Evolutionary conservation across 768 basidiomycete species (phyloP), one percentile per base, ranked within the genome.

Genomic region (Amanita molliuscula): DNA sequence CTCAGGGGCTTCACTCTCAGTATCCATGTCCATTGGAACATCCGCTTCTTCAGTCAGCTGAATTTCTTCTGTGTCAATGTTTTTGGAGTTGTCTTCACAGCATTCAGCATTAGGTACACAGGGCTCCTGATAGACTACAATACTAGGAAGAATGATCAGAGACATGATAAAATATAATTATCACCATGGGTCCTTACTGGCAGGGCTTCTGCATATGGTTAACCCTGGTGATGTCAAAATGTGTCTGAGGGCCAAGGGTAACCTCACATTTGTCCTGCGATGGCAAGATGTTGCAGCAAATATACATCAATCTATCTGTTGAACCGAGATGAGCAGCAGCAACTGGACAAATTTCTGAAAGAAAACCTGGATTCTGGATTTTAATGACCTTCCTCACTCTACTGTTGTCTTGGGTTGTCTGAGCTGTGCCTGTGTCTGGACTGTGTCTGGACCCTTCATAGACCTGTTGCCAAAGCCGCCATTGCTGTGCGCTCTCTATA

Each of bases 191-290:
- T 23, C 13, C 49, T 50, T 40, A 50, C 49, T 44, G 33, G 33
- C 49, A 43, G 20, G 49, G 49, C 23, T 18, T 50, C 20, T 43
- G 9, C 42, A 44, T 43, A n/a, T 21, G 49, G n/a, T 16, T 25
- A 43, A 44, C 33, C 34, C 49, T 50, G 37, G 28, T 16, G 5
- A 50, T 18, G 11, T 50, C 49, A 35, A 50, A 50, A 9, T 42
- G 49, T 23, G 41, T 25, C 31, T 50, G 20, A 20, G 40, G 49
- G 0, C 49, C 42, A 6, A 50, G 31, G 4, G 18, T 8, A 2
- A 36, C 23, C 41, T 50, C 49, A 7, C 49, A 33, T 4, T 26
- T 50, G 13, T n/a, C 20, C 5, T 34, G 29, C 20, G 28, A 9
- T 3, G 4, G 0, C 3, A 29, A 15, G 20, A 50, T 21, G 18